phyloP scores from a whole-genome alignment of 768 basidiomycete species.

The Russula dissimulans region DNA sequence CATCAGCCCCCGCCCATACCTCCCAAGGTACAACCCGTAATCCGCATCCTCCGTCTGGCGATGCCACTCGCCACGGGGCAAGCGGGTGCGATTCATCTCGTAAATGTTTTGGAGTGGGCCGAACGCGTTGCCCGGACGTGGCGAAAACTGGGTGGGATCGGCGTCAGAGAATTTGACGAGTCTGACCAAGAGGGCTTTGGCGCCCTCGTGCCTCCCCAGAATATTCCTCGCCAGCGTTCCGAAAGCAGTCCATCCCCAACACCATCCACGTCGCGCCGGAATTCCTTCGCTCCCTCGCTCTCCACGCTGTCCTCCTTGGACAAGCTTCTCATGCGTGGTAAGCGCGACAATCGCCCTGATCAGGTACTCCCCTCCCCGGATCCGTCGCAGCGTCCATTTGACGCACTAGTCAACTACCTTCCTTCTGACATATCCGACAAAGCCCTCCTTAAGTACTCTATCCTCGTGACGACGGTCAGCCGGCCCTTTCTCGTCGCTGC shows the following conservation, averaged over 20 bases:
- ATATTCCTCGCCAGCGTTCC: constrained; percentile 6
- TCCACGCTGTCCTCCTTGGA: not conserved
- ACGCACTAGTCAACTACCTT: constrained; percentile 32
- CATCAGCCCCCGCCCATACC: constrained; percentile 28
- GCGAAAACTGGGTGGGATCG: constrained; percentile 27
- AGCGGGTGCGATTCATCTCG: constrained; percentile 29
- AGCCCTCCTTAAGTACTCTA: constrained; percentile 30
- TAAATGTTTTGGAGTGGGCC: constrained; percentile 32
- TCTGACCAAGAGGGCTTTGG: constrained; percentile 23
- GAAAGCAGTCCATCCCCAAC: constrained; percentile 2
- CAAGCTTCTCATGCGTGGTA: not conserved
- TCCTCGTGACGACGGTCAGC: constrained; percentile 33
- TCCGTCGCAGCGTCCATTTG: constrained; percentile 30
- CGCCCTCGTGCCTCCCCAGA: constrained; percentile 22
- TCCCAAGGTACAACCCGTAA: constrained; percentile 23
- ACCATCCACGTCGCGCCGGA: not conserved
- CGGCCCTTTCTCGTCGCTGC: constrained; percentile 29
- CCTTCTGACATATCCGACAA: constrained; percentile 27
- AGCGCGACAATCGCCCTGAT: constrained; percentile 5
- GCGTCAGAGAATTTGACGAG: constrained; percentile 22
- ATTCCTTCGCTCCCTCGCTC: not conserved
- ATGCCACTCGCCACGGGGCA: constrained; percentile 28
- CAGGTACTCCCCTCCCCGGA: constrained; percentile 23
- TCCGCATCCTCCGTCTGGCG: constrained; percentile 29
- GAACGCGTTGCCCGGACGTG: constrained; percentile 32